phyloP scores from a whole-genome alignment of 208 protist species.

The Kentomonas sorsogonicus region DNA sequence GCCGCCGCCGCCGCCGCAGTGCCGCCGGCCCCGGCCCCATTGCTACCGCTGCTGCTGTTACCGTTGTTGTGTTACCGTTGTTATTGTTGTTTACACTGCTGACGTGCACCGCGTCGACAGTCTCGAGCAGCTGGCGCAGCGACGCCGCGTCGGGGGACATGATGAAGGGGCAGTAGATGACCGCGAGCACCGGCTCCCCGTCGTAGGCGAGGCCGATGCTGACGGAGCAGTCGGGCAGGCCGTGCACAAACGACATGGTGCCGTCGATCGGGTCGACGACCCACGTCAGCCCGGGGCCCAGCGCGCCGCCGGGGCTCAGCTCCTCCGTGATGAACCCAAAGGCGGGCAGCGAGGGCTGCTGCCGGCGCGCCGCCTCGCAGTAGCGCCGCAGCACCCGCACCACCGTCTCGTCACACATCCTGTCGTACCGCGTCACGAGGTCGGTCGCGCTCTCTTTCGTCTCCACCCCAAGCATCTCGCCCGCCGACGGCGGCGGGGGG shows the following conservation, averaged over 20 bases:
- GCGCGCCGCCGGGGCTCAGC: slow-evolving; percentile 22
- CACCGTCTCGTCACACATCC: slow-evolving; percentile 39
- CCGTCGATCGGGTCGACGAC: slow-evolving; percentile 79
- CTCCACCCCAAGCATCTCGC: slow-evolving; percentile 14
- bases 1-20: too few relatives aligned
- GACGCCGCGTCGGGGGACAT: not conserved
- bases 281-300: slow-evolving; percentile 26
- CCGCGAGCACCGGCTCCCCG: slow-evolving; percentile 46
- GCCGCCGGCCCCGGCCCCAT: too few relatives aligned
- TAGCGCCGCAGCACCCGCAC: slow-evolving; percentile 24
- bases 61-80: too few relatives aligned
- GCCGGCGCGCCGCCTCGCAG: slow-evolving; percentile 21
- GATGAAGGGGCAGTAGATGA: slow-evolving; percentile 68
- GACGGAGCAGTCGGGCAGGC: slow-evolving; percentile 67
- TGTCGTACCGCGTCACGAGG: slow-evolving; percentile 53
- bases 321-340: slow-evolving; percentile 51
- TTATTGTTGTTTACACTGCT: slow-evolving; percentile 3
- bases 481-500: not conserved
- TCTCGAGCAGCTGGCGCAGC: not conserved
- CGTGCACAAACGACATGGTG: slow-evolving; percentile 72
- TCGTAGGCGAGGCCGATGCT: slow-evolving; percentile 58
- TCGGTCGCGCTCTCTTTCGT: slow-evolving; percentile 27
- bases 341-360: slow-evolving; percentile 19
- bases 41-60: too few relatives aligned
- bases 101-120: not conserved